Conservation (phyloP, 306 rosid species). For the Lathyrus oleraceus region DNA sequence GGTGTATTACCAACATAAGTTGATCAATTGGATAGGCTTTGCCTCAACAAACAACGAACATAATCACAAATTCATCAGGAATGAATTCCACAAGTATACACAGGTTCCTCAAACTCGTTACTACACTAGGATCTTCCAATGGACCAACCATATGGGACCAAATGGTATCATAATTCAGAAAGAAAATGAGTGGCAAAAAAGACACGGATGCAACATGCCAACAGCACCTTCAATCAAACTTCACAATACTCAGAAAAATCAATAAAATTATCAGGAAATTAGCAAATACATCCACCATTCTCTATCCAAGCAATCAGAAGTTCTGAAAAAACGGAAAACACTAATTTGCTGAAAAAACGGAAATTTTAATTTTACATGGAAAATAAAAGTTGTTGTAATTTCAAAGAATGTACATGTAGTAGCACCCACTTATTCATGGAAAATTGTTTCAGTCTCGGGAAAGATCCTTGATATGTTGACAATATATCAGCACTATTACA, state of each 20-base stretch:
- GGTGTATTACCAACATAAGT: conserved; percentile 35
- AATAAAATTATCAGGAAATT: background rate
- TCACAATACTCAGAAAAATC: background rate
- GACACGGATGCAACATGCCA: background rate
- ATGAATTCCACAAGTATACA: background rate
- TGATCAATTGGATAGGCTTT: background rate
- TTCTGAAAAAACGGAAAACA: background rate
- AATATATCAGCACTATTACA: background rate
- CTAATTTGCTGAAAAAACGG: background rate
- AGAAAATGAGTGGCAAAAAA: background rate
- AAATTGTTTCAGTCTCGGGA: background rate
- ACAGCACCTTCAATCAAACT: background rate
- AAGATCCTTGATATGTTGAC: background rate
- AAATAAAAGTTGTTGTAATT: no score
- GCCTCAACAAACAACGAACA: conserved; percentile 18
- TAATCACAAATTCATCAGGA: conserved; percentile 2
- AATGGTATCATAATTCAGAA: background rate
- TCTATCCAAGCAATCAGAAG: no score
- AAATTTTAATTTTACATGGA: no score
- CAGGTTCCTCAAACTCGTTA: background rate
- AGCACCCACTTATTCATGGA: no score
- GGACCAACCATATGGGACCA: conserved; percentile 12
- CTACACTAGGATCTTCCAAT: conserved; percentile 18
- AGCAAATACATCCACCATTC: no score
- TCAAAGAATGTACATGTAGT: no score